These are phyloP conservation scores for Rhytidhysteron rufulum DNA, from an alignment of 2,329 filamentous ascomycete genomes.

Conservation along the genomic window DNA sequence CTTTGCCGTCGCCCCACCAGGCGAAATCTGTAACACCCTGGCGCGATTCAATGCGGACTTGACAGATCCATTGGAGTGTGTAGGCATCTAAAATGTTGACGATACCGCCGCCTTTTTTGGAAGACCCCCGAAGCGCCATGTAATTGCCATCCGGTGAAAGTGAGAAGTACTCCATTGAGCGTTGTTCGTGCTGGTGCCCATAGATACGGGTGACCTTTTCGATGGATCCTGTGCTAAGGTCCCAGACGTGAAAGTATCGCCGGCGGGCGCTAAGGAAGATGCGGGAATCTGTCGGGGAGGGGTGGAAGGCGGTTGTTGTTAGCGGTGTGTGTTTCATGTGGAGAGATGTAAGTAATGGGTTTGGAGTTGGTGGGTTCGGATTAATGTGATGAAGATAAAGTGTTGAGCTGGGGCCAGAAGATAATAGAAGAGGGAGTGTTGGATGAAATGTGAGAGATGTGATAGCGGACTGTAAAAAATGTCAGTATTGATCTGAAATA, in stretches of 20 bases:
- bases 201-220: constrained; percentile 76
- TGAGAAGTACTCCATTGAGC: constrained; percentile 86
- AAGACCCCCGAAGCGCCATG: constrained; percentile 76
- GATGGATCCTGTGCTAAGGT: constrained; percentile 74
- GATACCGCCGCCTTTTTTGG: constrained; percentile 79
- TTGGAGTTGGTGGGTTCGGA: constrained; percentile 69
- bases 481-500: constrained; percentile 11
- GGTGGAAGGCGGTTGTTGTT: constrained; percentile 75
- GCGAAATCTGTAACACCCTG: constrained; percentile 85
- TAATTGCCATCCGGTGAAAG: constrained; percentile 82
- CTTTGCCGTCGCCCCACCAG: constrained; percentile 85
- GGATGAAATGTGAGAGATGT: constrained; percentile 88
- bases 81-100: constrained; percentile 78
- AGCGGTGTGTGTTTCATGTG: constrained; percentile 83
- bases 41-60: constrained; percentile 75
- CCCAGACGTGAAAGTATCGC: constrained; percentile 92
- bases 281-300: constrained; percentile 62
- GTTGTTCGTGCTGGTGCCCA: constrained; percentile 76
- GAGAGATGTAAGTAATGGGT: constrained; percentile 85
- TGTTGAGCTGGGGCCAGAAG: constrained; percentile 79
- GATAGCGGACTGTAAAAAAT: constrained; percentile 58
- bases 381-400: constrained; percentile 87
- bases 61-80: constrained; percentile 83
- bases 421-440: constrained; percentile 79
- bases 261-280: constrained; percentile 87